These are phyloP conservation scores for Cucumis sativus DNA, from an alignment of 306 rosid species.

Conservation along the genomic window DNA sequence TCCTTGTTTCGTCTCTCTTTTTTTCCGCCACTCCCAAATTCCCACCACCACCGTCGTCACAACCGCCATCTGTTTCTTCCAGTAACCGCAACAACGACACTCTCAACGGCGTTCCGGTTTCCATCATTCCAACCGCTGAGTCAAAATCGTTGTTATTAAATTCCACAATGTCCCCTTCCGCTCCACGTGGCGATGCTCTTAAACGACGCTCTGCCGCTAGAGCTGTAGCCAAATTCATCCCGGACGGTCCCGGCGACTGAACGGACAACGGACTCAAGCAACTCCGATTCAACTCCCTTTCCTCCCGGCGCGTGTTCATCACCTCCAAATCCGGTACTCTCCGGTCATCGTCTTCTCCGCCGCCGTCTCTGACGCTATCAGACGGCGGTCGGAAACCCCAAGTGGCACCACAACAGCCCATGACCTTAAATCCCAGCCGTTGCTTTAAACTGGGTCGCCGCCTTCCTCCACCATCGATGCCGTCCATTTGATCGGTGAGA, in stretches of 20 bases:
- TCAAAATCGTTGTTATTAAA: not conserved
- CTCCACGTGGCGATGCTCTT: slow-evolving; percentile 31
- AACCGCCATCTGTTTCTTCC: slow-evolving; percentile 55
- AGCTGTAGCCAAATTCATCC: slow-evolving; percentile 91
- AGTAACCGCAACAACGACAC: slow-evolving; percentile 73
- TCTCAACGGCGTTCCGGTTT: slow-evolving; percentile 54
- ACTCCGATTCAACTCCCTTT: slow-evolving; percentile 11
- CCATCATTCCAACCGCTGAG: not conserved
- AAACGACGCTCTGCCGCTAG: slow-evolving; percentile 76
- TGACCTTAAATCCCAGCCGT: slow-evolving; percentile 54
- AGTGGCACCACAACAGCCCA: slow-evolving; percentile 76
- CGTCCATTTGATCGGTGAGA: slow-evolving; percentile 61
- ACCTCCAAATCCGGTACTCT: not conserved
- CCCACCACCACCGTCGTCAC: not conserved
- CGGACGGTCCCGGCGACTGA: slow-evolving; percentile 22
- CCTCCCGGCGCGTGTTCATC: slow-evolving; percentile 14
- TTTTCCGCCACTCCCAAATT: slow-evolving; percentile 3
- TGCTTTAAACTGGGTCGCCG: slow-evolving; percentile 59
- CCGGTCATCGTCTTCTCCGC: slow-evolving; percentile 11
- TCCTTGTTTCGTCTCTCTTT: slow-evolving; percentile 21
- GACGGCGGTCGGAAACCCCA: slow-evolving; percentile 46
- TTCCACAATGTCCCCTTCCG: slow-evolving; percentile 1
- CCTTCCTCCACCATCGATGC: slow-evolving; percentile 19
- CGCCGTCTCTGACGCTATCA: slow-evolving; percentile 13
- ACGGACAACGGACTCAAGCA: slow-evolving; percentile 27